Evolutionary conservation across 179 eudicot species (phyloP).

Genomic region (Beta lomatogona): DNA sequence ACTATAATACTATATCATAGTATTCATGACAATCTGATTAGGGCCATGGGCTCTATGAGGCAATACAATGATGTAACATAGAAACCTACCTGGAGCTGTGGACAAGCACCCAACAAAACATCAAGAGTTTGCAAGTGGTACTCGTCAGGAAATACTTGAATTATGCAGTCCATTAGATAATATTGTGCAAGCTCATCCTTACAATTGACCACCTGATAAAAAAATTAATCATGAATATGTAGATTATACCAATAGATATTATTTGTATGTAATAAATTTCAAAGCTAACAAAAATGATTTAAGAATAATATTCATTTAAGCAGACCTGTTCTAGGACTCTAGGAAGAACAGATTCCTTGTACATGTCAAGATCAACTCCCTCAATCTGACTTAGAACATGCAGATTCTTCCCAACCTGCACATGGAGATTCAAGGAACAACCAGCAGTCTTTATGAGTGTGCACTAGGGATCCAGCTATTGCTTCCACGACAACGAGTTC

Average conservation of each 20-base stretch:
- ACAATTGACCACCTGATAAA: slow-evolving; percentile 86
- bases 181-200: slow-evolving; percentile 96
- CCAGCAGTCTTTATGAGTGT: slow-evolving; percentile 38
- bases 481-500: slow-evolving; percentile 41
- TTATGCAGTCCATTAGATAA: slow-evolving; percentile 96
- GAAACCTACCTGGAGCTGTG: slow-evolving; percentile 75
- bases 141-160: slow-evolving; percentile 98
- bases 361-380: slow-evolving; percentile 95
- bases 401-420: slow-evolving; percentile 93
- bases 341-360: slow-evolving; percentile 92
- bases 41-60: background rate
- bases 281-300: background rate
- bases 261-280: background rate
- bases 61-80: background rate
- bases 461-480: slow-evolving; percentile 30
- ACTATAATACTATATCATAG: too few relatives aligned
- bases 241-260: background rate
- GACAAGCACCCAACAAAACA: slow-evolving; percentile 78
- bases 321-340: slow-evolving; percentile 92
- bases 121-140: slow-evolving; percentile 98
- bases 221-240: background rate
- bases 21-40: background rate
- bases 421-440: slow-evolving; percentile 36
- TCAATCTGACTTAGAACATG: slow-evolving; percentile 98
- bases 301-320: background rate